These are phyloP conservation scores for Pichia nakasei DNA, from an alignment of 805 yeast species.

Conservation along the genomic window DNA sequence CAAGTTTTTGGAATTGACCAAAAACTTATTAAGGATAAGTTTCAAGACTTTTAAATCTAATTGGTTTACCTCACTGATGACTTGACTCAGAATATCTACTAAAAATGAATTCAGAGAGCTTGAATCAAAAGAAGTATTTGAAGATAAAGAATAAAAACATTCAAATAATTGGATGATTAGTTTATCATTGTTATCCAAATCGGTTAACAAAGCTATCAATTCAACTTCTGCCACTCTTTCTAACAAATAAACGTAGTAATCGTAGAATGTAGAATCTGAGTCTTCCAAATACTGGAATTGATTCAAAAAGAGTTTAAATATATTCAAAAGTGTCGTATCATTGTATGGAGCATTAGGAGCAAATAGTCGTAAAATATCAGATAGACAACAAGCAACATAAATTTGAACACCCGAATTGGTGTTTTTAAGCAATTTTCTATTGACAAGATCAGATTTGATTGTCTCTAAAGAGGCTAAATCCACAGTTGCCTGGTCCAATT, in stretches of 20 bases:
- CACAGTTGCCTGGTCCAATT: slow-evolving; percentile 50
- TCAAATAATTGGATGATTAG: slow-evolving; percentile 50
- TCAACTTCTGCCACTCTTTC: slow-evolving; percentile 67
- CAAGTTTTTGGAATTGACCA: slow-evolving; percentile 26
- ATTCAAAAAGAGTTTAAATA: slow-evolving; percentile 56
- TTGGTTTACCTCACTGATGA: slow-evolving; percentile 59
- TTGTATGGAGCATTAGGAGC: slow-evolving; percentile 92
- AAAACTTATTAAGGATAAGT: slow-evolving; percentile 55
- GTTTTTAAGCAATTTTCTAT: slow-evolving; percentile 50
- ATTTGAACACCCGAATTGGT: slow-evolving; percentile 64
- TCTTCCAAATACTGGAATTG: slow-evolving; percentile 49
- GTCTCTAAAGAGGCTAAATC: slow-evolving; percentile 37
- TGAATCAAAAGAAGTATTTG: slow-evolving; percentile 30
- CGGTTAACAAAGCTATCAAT: slow-evolving; percentile 41
- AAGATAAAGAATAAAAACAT: slow-evolving; percentile 47
- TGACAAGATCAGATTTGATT: slow-evolving; percentile 44
- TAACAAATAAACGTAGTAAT: slow-evolving; percentile 55
- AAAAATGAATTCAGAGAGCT: slow-evolving; percentile 45
- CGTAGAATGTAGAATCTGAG: slow-evolving; percentile 49
- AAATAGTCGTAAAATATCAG: slow-evolving; percentile 65
- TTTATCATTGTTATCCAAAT: slow-evolving; percentile 52
- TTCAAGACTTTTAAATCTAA: slow-evolving; percentile 55
- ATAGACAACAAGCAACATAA: slow-evolving; percentile 58
- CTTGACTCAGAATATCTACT: slow-evolving; percentile 64
- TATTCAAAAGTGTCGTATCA: slow-evolving; percentile 47